Base-by-base conservation (phyloP, 176 grass and related monocot genomes). In the Oryza longistaminata region DNA sequence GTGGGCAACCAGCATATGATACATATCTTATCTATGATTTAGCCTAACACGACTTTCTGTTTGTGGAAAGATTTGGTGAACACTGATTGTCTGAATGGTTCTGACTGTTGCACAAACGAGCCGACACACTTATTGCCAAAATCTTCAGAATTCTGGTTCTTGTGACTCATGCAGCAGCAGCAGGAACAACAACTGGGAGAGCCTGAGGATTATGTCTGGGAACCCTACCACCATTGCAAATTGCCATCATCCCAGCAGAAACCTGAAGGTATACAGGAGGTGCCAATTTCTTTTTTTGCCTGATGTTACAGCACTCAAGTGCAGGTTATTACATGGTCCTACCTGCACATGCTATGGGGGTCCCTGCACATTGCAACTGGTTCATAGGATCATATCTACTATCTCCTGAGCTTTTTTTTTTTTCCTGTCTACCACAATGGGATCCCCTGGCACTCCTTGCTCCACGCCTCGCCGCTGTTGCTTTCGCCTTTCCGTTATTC, bases 281-380 rank as follows among this genome's bases (percentile, higher is more conserved):
- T 44, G 66, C 45, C 14, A 40, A 4, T 48, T 31, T 3, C 0
- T 3, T 35, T 61, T 90, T 86, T 71, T 78, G 33, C 74, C 10
- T 87, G 79, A 79, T 40, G 88, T 87, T 79, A 79, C 79, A 68
- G 60, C 68, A 69, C 46, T 75, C 73, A 29, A 78, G 45, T 78
- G 79, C 73, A 90, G 45, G 78, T 40, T 40, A 40, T n/a, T 82
- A 12, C 73, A 86, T 66, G 83, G 88, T 78, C 88, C 88, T 89
- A 69, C 80, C 53, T 53, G 67, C 70, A 86, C 78, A 90, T 90
- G 88, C 17, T 81, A 4, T 22, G 35, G 24, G 34, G 11, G 53
- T 53, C 53, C 31, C 68, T 43, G 13, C 37, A 14, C 16, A 6
- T 10, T 62, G 37, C 78, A 82, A 82, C n/a, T 87, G 25, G 72